These are phyloP conservation scores for Helenozyma rhizophorensis DNA, from an alignment of 805 yeast species.

Conservation along the genomic window DNA sequence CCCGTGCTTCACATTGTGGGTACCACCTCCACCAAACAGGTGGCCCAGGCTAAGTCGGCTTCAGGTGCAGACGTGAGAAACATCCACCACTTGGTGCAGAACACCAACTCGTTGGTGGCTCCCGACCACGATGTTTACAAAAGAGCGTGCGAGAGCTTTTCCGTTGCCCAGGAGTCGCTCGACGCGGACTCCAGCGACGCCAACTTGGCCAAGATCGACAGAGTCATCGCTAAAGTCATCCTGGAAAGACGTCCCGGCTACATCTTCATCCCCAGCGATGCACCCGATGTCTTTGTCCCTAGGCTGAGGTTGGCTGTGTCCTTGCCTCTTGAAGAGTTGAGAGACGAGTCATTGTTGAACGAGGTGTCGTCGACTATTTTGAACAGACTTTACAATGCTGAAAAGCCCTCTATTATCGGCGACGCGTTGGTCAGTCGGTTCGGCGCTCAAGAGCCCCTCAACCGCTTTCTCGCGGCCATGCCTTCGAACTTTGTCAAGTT, in stretches of 20 bases:
- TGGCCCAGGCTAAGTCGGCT: slow-evolving; percentile 16
- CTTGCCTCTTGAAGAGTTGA: slow-evolving; percentile 13
- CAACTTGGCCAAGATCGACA: slow-evolving; percentile 56
- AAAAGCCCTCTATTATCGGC: slow-evolving; percentile 62
- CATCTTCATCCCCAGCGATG: slow-evolving; percentile 69
- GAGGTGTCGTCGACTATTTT: slow-evolving; percentile 36
- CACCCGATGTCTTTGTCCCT: slow-evolving; percentile 41
- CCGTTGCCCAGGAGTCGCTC: slow-evolving; percentile 46
- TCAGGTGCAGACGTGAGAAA: slow-evolving; percentile 16
- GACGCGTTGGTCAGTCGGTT: slow-evolving; percentile 70
- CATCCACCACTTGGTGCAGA: slow-evolving; percentile 60
- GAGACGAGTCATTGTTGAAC: slow-evolving; percentile 14
- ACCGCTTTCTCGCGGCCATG: slow-evolving; percentile 43
- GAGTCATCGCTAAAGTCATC: slow-evolving; percentile 53
- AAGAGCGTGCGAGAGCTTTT: slow-evolving; percentile 53
- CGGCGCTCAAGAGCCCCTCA: slow-evolving; percentile 41
- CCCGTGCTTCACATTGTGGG: slow-evolving; percentile 86
- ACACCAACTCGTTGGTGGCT: slow-evolving; percentile 38
- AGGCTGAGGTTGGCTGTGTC: slow-evolving; percentile 16
- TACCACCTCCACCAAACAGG: slow-evolving; percentile 33
- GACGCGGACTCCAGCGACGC: slow-evolving; percentile 30
- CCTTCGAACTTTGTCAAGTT: slow-evolving; percentile 37
- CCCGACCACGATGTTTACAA: slow-evolving; percentile 70
- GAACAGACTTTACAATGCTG: slow-evolving; percentile 45
- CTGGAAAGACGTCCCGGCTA: slow-evolving; percentile 74